A percentile compares a stretch with the other conserved stretches of the same genome.
Evolutionary conservation across 306 rosid species (phyloP).

Genomic region (Echinosophora koreensis): DNA sequence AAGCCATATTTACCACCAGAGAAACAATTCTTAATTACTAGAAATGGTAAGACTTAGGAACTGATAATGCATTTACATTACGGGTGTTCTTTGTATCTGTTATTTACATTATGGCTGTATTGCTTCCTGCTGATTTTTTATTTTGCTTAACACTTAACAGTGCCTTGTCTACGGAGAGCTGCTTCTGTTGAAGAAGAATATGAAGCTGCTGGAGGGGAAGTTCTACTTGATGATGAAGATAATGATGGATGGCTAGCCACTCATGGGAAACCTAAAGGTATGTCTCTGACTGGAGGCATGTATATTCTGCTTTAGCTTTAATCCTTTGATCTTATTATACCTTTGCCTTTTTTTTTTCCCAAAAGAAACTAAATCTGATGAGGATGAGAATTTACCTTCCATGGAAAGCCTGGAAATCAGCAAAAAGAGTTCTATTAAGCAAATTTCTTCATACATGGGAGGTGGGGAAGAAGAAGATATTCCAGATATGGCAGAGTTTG

Average conservation of each 20-base stretch:
- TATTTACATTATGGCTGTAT: neutral
- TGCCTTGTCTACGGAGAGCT: constrained; percentile 94
- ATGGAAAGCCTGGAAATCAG: constrained; percentile 85
- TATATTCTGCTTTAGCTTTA: neutral
- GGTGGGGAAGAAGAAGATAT: constrained; percentile 86
- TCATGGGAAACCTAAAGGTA: constrained; percentile 94
- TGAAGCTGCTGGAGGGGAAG: constrained; percentile 96
- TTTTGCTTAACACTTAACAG: constrained; percentile 57
- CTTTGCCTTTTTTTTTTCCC: constrained; percentile 31
- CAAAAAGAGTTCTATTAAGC: constrained; percentile 60
- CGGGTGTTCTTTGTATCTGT: neutral
- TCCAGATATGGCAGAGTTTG: constrained; percentile 89
- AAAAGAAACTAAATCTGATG: constrained; percentile 70
- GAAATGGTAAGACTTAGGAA: constrained; percentile 71
- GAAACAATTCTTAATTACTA: constrained; percentile 89
- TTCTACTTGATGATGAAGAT: constrained; percentile 91
- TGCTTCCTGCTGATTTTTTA: constrained; percentile 36
- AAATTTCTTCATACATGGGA: constrained; percentile 60
- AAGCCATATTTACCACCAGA: constrained; percentile 84
- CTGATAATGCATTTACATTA: neutral
- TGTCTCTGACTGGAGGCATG: constrained; percentile 18
- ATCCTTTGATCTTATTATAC: constrained; percentile 38
- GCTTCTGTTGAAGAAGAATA: constrained; percentile 94
- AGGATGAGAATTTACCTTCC: constrained; percentile 87
- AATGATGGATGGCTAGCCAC: constrained; percentile 98